A percentile compares a stretch with the other conserved stretches of the same genome.
Evolutionary conservation across 768 basidiomycete genomes (phyloP).

Genomic region (Auricularia sp.): DNA sequence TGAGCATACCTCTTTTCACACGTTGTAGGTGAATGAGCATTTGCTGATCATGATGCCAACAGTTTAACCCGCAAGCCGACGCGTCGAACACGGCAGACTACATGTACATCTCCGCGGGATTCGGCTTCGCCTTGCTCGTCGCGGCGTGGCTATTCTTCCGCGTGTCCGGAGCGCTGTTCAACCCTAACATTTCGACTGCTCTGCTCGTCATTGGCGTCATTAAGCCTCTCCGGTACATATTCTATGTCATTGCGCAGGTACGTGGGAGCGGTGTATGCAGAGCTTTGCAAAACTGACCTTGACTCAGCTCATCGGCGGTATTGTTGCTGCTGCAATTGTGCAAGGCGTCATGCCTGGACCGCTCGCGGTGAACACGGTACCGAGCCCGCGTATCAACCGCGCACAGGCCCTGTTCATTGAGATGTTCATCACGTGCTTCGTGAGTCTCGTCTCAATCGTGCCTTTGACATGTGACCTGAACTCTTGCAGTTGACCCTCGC

Average conservation of each 20-base stretch:
- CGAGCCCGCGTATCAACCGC: slow-evolving; percentile 35
- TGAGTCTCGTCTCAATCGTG: slow-evolving; percentile 23
- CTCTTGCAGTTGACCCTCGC: slow-evolving; percentile 5
- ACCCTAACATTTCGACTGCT: slow-evolving; percentile 51
- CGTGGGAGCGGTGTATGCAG: background rate
- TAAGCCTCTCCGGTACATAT: slow-evolving; percentile 41
- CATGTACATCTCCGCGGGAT: background rate
- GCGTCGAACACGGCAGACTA: background rate
- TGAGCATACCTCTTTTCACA: background rate
- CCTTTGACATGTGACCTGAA: background rate
- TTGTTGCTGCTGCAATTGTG: slow-evolving; percentile 48
- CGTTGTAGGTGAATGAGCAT: background rate
- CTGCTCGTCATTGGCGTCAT: slow-evolving; percentile 48
- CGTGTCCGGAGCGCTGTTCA: slow-evolving; percentile 54
- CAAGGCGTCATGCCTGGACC: slow-evolving; percentile 43
- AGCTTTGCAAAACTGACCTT: background rate
- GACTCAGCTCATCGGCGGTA: slow-evolving; percentile 37
- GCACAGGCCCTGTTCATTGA: slow-evolving; percentile 61
- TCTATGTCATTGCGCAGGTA: slow-evolving; percentile 50
- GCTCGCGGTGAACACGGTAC: slow-evolving; percentile 37
- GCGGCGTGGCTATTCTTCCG: slow-evolving; percentile 62
- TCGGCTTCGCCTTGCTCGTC: slow-evolving; percentile 47
- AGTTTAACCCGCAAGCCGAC: background rate
- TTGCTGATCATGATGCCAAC: background rate
- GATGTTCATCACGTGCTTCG: slow-evolving; percentile 53